Conservation (phyloP, 2,329 filamentous ascomycete species). For the Hypocreales sp. region DNA sequence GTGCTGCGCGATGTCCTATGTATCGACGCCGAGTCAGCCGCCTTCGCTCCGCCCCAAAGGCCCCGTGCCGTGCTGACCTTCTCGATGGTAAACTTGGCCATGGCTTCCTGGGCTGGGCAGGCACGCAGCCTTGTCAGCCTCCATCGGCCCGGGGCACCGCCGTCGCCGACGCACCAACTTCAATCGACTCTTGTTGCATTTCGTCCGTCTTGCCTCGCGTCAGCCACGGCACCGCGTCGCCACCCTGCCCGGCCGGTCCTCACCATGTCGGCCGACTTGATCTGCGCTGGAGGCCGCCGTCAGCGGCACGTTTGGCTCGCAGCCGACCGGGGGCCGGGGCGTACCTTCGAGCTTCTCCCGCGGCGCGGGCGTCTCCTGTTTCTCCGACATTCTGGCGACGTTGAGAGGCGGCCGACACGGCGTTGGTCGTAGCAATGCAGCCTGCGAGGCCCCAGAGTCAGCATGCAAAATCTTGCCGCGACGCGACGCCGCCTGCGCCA, state of each 20-base stretch:
- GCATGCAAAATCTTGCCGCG: no score
- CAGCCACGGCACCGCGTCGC: conserved; percentile 7
- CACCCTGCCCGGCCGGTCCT: neutral
- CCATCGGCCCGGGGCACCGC: neutral
- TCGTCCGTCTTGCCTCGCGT: conserved; percentile 61
- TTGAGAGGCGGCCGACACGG: neutral
- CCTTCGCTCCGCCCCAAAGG: neutral
- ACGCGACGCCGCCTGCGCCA: no score
- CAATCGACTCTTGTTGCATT: conserved; percentile 90
- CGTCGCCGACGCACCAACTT: conserved; percentile 71
- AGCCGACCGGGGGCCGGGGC: conserved; percentile 3
- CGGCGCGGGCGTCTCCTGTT: conserved; percentile 30
- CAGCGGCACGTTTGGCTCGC: conserved; percentile 2
- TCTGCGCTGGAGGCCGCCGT: conserved; percentile 49
- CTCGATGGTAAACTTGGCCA: conserved; percentile 47
- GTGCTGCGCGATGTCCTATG: conserved; percentile 81
- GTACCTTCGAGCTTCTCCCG: conserved; percentile 66
- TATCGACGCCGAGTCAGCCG: conserved; percentile 7
- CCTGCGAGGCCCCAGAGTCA: neutral
- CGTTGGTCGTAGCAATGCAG: neutral
- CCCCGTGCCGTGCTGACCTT: conserved; percentile 24
- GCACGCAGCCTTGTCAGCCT: conserved; percentile 10
- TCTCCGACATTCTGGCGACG: conserved; percentile 19
- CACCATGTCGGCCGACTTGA: conserved; percentile 99
- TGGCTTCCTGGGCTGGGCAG: conserved; percentile 41